These are phyloP conservation scores for Quercus phellos DNA, from an alignment of 331 rosid genomes.

Conservation along the genomic window DNA sequence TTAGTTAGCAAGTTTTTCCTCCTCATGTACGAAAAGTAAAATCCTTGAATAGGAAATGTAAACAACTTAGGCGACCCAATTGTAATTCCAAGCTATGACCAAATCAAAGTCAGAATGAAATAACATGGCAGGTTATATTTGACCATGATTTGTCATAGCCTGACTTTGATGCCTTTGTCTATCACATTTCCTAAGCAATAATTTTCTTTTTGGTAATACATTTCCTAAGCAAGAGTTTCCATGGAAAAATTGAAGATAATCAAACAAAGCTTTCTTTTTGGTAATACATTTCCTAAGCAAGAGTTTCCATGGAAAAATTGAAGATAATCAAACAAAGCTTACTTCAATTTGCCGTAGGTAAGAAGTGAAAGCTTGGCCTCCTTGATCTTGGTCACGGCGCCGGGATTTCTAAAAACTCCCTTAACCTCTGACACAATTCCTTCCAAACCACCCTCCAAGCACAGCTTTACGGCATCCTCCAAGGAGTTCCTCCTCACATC, in stretches of 20 bases:
- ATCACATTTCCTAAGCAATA: background rate
- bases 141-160: background rate
- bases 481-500: conserved; percentile 82
- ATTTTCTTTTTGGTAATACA: background rate
- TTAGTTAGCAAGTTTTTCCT: background rate
- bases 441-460: conserved; percentile 72
- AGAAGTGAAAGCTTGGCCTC: conserved; percentile 74
- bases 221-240: background rate
- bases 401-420: conserved; percentile 74
- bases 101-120: background rate
- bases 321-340: background rate
- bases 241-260: background rate
- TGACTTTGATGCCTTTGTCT: background rate
- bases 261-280: background rate
- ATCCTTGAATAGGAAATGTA: background rate
- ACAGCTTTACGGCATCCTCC: conserved; percentile 76
- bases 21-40: background rate
- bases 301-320: background rate
- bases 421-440: conserved; percentile 85
- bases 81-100: background rate
- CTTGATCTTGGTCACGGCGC: conserved; percentile 54
- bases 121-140: background rate
- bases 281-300: background rate
- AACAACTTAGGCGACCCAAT: background rate
- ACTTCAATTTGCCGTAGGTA: conserved; percentile 80